These are phyloP conservation scores for Sideroxylon spinosum DNA, from an alignment of 179 eudicot species.

Conservation along the genomic window DNA sequence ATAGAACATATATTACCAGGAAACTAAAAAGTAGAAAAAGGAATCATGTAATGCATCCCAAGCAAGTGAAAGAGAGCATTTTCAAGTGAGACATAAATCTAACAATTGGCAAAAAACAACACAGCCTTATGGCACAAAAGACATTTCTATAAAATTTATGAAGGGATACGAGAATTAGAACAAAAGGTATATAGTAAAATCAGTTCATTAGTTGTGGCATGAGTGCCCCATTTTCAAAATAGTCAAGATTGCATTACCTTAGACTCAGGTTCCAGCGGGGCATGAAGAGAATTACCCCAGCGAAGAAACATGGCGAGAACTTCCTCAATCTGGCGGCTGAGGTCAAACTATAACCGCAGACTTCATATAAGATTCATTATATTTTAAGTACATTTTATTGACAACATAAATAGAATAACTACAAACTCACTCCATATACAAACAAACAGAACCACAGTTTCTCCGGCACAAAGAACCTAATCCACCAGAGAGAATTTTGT, in stretches of 20 bases:
- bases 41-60: background rate
- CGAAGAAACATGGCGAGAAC: constrained; percentile 39
- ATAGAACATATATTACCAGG: too few species aligned
- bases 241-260: constrained; percentile 34
- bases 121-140: background rate
- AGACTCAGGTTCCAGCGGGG: constrained; percentile 26
- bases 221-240: background rate
- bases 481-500: too few species aligned
- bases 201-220: background rate
- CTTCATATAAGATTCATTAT: background rate
- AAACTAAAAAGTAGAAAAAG: too few species aligned
- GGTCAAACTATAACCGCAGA: background rate
- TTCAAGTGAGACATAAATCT: background rate
- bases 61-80: background rate
- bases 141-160: background rate
- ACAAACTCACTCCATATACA: background rate
- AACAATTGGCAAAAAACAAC: background rate
- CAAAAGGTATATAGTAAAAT: background rate
- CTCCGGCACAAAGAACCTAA: too few species aligned
- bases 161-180: background rate
- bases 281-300: constrained; percentile 32
- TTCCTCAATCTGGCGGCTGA: background rate
- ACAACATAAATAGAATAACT: background rate
- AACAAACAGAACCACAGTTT: too few species aligned
- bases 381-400: background rate